Conservation (phyloP, 2,329 filamentous ascomycete genomes). For the Sclerotinia nivalis region DNA sequence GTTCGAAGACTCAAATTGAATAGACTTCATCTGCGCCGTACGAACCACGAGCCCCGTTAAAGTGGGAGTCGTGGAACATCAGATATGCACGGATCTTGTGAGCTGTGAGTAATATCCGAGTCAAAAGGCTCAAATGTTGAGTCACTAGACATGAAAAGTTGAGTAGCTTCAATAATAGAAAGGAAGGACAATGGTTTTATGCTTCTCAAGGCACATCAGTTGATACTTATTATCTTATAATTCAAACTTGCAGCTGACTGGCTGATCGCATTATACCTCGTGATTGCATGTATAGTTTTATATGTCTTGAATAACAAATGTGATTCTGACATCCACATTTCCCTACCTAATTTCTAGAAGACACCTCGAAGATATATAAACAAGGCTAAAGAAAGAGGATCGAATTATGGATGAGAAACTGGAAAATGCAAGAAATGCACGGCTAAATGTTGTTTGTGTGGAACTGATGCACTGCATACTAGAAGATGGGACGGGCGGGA, state of each 20-base stretch:
- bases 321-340: not conserved
- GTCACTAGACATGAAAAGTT: not conserved
- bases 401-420: not conserved
- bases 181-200: not conserved
- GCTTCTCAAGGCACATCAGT: not conserved
- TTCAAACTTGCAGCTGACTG: not conserved
- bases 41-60: not conserved
- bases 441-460: constrained; percentile 9
- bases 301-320: not conserved
- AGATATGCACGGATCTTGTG: constrained; percentile 1
- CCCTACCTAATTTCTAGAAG: not conserved
- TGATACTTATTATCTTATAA: not conserved
- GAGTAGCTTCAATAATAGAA: not conserved
- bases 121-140: not conserved
- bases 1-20: not conserved
- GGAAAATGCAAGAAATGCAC: not conserved
- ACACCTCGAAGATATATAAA: not conserved
- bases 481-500: constrained; percentile 3
- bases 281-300: not conserved
- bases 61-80: not conserved
- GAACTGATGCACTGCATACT: constrained; percentile 17
- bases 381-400: not conserved
- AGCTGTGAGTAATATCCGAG: constrained; percentile 10
- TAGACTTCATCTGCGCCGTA: not conserved
- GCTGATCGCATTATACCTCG: not conserved